Percentiles rank a stretch among this genome's conserved stretches.
These are phyloP conservation scores for Thelonectria rubi DNA, from an alignment of 2,329 filamentous ascomycete species.

Conservation along the genomic window DNA sequence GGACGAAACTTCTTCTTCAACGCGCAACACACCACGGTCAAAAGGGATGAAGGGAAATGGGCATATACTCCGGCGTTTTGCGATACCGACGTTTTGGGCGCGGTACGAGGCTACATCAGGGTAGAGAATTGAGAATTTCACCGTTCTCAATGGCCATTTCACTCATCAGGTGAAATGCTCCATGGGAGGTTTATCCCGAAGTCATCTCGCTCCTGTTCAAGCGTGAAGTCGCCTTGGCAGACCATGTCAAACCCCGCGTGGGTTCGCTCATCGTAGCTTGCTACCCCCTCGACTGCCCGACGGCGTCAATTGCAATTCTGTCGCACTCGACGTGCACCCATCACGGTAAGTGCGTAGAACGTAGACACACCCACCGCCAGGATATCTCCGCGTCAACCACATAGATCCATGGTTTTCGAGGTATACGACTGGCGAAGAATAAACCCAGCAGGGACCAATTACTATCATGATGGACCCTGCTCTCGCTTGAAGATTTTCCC, in stretches of 20 bases:
- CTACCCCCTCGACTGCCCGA: constrained; percentile 14
- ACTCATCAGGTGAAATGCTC: constrained; percentile 73
- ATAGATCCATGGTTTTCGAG: constrained; percentile 77
- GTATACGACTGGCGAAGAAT: constrained; percentile 94
- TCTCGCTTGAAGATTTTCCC: constrained; percentile 85
- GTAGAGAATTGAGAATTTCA: constrained; percentile 56
- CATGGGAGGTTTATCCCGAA: constrained; percentile 81
- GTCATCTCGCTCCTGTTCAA: constrained; percentile 48
- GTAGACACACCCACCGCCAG: constrained; percentile 64
- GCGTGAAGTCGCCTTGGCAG: constrained; percentile 22
- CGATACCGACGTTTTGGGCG: constrained; percentile 43
- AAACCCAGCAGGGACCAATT: constrained; percentile 59
- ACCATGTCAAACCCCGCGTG: constrained; percentile 10
- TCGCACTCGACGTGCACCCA: constrained; percentile 12
- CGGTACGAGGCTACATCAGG: constrained; percentile 48
- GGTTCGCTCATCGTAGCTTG: constrained; percentile 31
- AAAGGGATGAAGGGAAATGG: constrained; percentile 46
- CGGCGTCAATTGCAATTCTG: constrained; percentile 24
- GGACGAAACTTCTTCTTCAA: constrained; percentile 34
- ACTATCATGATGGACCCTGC: constrained; percentile 61
- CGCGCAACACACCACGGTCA: constrained; percentile 34
- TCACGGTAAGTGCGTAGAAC: constrained; percentile 36
- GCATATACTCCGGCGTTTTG: constrained; percentile 53
- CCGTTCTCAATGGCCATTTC: constrained; percentile 77
- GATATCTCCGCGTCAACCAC: constrained; percentile 88